Conservation (phyloP, 352 stramenopile genomes). For the Phytopythium delawarense region DNA sequence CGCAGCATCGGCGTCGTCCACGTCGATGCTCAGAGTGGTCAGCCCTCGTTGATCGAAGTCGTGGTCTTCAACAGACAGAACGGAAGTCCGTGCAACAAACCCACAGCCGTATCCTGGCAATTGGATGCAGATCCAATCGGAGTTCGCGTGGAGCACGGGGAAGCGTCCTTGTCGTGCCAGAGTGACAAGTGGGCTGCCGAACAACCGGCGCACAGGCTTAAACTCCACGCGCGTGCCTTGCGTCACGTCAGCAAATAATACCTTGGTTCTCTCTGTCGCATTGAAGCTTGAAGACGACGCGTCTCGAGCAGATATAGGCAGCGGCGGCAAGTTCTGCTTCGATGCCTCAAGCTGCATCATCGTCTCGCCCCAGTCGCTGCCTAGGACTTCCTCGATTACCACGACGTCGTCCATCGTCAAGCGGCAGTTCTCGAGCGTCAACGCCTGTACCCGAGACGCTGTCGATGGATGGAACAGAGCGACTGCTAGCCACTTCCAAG, state of each 20-base stretch:
- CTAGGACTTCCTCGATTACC: constrained; percentile 3
- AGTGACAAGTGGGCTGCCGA: constrained; percentile 10
- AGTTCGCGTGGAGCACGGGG: constrained; percentile 4
- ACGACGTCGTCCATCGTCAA: constrained; percentile 12
- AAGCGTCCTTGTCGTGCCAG: constrained; percentile 9
- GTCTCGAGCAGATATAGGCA: not conserved
- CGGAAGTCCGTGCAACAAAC: constrained; percentile 12
- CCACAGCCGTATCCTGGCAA: constrained; percentile 17
- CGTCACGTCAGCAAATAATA: constrained; percentile 10
- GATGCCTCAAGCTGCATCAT: constrained; percentile 8
- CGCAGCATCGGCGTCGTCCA: constrained; percentile 10
- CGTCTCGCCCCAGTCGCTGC: constrained; percentile 11
- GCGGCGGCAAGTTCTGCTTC: not conserved
- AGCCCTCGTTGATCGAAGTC: not conserved
- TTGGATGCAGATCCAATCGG: constrained; percentile 19
- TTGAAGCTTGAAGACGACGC: not conserved
- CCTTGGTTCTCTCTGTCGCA: not conserved
- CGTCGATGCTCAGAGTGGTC: constrained; percentile 12
- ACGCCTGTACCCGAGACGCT: constrained; percentile 5
- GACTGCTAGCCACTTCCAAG: constrained; percentile 19
- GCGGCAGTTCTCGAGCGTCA: constrained; percentile 14
- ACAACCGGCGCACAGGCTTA: constrained; percentile 13
- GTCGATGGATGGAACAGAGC: constrained; percentile 18
- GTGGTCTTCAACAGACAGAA: constrained; percentile 6
- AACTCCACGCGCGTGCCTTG: constrained; percentile 12